Conservation (phyloP, 768 basidiomycete genomes). For the Trametes meyenii region DNA sequence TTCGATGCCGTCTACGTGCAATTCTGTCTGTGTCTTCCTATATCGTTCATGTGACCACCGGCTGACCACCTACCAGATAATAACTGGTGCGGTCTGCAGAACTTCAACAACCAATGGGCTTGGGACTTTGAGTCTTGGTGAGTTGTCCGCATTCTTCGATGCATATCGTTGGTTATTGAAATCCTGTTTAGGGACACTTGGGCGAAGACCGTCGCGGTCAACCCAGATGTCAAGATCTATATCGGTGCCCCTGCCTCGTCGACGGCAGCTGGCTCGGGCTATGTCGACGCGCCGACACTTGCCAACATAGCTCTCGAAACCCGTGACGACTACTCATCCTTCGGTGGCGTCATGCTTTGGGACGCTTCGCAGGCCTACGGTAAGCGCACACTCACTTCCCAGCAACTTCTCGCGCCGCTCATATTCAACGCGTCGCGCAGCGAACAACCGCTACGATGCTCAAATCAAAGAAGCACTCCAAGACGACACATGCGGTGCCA, state of each 20-base stretch:
- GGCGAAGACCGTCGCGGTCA: conserved; percentile 60
- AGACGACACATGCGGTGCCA: conserved; percentile 13
- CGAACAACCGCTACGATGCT: conserved; percentile 30
- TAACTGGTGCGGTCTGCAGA: conserved; percentile 60
- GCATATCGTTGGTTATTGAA: neutral
- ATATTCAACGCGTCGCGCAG: conserved; percentile 1
- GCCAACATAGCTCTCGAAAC: conserved; percentile 51
- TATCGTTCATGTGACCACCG: neutral
- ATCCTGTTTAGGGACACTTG: neutral
- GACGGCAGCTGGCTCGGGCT: conserved; percentile 60
- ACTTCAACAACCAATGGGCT: conserved; percentile 47
- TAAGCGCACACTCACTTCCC: neutral
- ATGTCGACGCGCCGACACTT: conserved; percentile 50
- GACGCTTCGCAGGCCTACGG: conserved; percentile 36
- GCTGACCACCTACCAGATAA: conserved; percentile 39
- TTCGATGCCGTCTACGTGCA: conserved; percentile 80
- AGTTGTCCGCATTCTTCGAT: conserved; percentile 33
- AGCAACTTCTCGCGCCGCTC: too few species aligned
- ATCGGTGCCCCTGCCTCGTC: conserved; percentile 65
- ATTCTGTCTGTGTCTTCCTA: conserved; percentile 46
- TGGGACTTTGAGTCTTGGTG: conserved; percentile 62
- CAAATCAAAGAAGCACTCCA: conserved; percentile 26
- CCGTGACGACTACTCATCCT: conserved; percentile 61
- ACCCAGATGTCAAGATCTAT: conserved; percentile 64
- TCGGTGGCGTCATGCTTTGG: conserved; percentile 58